Conservation (phyloP, 495 filamentous ascomycete species). For the Sphaerosporella brunnea region DNA sequence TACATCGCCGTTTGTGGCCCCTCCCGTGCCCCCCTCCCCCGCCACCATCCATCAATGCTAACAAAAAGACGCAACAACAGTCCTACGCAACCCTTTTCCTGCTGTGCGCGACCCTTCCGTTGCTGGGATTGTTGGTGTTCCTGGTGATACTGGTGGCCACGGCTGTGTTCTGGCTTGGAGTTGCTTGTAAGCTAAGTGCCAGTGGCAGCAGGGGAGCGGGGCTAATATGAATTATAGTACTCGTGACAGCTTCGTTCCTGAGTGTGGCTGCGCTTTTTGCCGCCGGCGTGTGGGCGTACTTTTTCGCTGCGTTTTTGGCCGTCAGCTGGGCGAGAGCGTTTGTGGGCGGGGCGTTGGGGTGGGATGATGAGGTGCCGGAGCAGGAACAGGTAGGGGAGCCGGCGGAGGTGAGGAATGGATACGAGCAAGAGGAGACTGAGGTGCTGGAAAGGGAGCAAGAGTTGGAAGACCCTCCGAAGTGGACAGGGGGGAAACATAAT, state of each 20-base stretch:
- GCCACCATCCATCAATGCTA: no score
- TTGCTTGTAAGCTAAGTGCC: constrained; percentile 3
- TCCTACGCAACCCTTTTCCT: not conserved
- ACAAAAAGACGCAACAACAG: no score
- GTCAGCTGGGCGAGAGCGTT: not conserved
- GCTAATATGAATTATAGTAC: no score
- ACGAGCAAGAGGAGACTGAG: not conserved
- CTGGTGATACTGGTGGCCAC: constrained; percentile 1
- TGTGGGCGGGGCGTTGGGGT: constrained; percentile 1
- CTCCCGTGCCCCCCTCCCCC: no score
- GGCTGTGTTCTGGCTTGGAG: constrained; percentile 3
- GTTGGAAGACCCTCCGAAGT: no score
- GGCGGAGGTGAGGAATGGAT: not conserved
- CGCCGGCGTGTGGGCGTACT: not conserved
- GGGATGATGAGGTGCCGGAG: constrained; percentile 18
- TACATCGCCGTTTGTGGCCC: no score
- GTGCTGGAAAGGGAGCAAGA: not conserved
- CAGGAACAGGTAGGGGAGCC: constrained; percentile 1
- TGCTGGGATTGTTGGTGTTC: constrained; percentile 3
- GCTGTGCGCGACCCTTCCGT: not conserved
- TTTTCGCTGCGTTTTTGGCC: not conserved
- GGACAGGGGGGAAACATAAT: not conserved
- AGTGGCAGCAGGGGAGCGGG: no score
- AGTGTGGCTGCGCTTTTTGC: not conserved
- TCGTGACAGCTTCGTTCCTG: constrained; percentile 2